A percentile compares a stretch with the other conserved stretches of the same genome.
These are phyloP conservation scores for Phialophora expanda DNA, from an alignment of 2,329 filamentous ascomycete genomes.

Conservation along the genomic window DNA sequence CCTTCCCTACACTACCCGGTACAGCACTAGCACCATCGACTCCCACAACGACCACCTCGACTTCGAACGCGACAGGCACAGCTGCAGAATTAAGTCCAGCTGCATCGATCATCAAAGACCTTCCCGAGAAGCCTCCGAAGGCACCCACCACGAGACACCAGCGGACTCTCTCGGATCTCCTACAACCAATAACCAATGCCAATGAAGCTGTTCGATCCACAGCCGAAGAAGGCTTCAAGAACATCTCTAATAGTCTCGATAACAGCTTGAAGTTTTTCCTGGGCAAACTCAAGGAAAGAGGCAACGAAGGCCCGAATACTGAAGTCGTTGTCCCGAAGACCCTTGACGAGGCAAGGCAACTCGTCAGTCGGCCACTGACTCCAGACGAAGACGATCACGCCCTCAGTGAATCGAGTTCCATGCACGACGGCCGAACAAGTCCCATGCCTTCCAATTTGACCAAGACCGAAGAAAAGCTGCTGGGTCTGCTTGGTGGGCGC, in stretches of 20 bases:
- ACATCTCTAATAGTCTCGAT: slow-evolving; percentile 85
- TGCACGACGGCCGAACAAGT: slow-evolving; percentile 45
- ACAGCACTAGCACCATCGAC: slow-evolving; percentile 20
- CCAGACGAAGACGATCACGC: slow-evolving; percentile 57
- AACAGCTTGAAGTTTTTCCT: slow-evolving; percentile 94
- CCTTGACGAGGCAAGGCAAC: slow-evolving; percentile 85
- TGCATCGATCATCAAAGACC: slow-evolving; percentile 38
- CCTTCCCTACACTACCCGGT: slow-evolving; percentile 39
- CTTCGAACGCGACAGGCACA: slow-evolving; percentile 42
- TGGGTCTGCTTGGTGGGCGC: slow-evolving; percentile 73
- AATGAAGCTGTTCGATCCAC: slow-evolving; percentile 84
- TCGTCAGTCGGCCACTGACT: slow-evolving; percentile 66
- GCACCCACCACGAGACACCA: slow-evolving; percentile 61
- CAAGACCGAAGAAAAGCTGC: slow-evolving; percentile 66
- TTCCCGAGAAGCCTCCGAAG: slow-evolving; percentile 24
- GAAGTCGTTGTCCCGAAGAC: slow-evolving; percentile 75
- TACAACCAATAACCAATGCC: slow-evolving; percentile 81
- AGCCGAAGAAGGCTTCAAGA: slow-evolving; percentile 90
- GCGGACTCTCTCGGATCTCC: slow-evolving; percentile 79
- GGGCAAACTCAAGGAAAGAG: slow-evolving; percentile 78
- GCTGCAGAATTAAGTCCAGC: slow-evolving; percentile 36
- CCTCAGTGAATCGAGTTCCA: slow-evolving; percentile 59
- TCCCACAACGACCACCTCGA: slow-evolving; percentile 30
- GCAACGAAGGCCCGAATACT: slow-evolving; percentile 52
- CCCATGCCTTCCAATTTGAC: slow-evolving; percentile 43